A percentile compares a stretch with the other conserved stretches of the same genome.
These are phyloP conservation scores for Erodium trifolium DNA, from an alignment of 441 rosid species.

Conservation along the genomic window DNA sequence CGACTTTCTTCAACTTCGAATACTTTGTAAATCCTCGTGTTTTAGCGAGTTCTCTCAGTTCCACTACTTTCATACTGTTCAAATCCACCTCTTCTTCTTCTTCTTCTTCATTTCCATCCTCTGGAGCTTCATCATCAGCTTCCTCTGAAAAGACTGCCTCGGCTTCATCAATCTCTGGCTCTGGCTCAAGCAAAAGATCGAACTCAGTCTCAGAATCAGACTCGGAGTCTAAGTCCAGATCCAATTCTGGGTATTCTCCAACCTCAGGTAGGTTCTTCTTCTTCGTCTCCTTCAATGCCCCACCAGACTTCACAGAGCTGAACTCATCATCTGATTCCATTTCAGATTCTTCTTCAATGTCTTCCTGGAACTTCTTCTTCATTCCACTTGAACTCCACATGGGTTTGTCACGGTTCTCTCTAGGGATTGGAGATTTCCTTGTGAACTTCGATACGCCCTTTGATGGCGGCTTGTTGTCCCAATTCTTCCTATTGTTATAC, in stretches of 20 bases:
- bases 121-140: constrained; percentile 23
- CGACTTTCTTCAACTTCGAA: constrained; percentile 69
- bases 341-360: background rate
- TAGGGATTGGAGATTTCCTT: constrained; percentile 48
- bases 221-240: constrained; percentile 16
- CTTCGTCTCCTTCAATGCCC: constrained; percentile 29
- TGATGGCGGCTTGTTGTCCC: constrained; percentile 16
- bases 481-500: too few relatives aligned
- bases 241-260: constrained; percentile 23
- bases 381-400: constrained; percentile 4
- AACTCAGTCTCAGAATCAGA: background rate
- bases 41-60: constrained; percentile 61
- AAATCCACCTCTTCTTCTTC: background rate
- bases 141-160: constrained; percentile 22
- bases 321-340: background rate
- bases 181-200: constrained; percentile 23
- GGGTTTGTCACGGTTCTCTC: constrained; percentile 20
- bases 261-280: constrained; percentile 24
- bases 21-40: constrained; percentile 59
- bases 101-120: too few relatives aligned
- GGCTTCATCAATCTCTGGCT: constrained; percentile 20
- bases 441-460: constrained; percentile 58
- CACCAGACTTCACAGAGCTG: constrained; percentile 29
- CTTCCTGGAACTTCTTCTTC: background rate
- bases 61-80: constrained; percentile 19